These are phyloP conservation scores for Tylopilus sp. DNA, from an alignment of 1,284 basidiomycete genomes.

Conservation along the genomic window DNA sequence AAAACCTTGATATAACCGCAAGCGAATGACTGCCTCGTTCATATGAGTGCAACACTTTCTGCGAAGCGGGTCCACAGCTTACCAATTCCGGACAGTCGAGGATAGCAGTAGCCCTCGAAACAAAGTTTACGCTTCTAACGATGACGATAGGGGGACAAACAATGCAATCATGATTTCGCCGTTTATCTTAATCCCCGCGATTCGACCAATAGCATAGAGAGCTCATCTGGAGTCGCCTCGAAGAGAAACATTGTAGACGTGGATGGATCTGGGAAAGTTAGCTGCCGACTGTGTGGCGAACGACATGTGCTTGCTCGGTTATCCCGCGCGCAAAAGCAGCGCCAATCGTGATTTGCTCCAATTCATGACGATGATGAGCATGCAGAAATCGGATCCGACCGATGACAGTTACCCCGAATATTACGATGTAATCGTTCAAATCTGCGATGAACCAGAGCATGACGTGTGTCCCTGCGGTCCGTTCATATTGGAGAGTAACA, in stretches of 20 bases:
- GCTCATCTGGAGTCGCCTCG: constrained; percentile 13
- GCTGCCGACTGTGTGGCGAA: neutral
- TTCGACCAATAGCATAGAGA: constrained; percentile 13
- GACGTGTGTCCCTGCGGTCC: constrained; percentile 12
- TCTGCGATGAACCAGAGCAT: constrained; percentile 22
- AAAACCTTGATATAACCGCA: constrained; percentile 17
- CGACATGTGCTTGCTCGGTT: constrained; percentile 15
- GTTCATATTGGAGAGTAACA: constrained; percentile 17
- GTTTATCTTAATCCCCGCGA: constrained; percentile 20
- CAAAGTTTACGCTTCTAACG: constrained; percentile 18
- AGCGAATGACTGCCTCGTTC: constrained; percentile 6
- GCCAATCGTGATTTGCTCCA: constrained; percentile 17
- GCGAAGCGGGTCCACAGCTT: neutral
- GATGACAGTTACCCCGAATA: constrained; percentile 14
- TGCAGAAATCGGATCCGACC: constrained; percentile 21
- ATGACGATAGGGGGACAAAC: constrained; percentile 7
- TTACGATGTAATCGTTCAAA: neutral
- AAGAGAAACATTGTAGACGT: constrained; percentile 17
- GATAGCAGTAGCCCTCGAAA: constrained; percentile 8
- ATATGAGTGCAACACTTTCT: constrained; percentile 3
- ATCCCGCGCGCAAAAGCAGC: constrained; percentile 10
- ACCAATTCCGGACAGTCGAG: constrained; percentile 22
- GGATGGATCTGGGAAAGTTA: constrained; percentile 18
- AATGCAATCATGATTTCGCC: constrained; percentile 16
- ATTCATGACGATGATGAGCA: constrained; percentile 14